Conservation (phyloP, 495 filamentous ascomycete species). For the Copromyces sp. region DNA sequence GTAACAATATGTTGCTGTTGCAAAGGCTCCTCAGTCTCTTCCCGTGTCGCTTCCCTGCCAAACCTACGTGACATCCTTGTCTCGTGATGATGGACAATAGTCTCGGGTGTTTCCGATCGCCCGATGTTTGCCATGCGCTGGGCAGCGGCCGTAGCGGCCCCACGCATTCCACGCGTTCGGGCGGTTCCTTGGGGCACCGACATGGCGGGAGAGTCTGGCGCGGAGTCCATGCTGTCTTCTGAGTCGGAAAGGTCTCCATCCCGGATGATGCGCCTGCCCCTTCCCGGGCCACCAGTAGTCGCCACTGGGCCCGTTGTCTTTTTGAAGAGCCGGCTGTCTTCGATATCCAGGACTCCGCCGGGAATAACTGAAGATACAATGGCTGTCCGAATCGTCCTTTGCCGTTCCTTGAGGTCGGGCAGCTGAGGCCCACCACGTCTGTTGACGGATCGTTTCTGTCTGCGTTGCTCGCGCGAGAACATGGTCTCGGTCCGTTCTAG, state of each 20-base stretch:
- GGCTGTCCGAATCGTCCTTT: constrained; percentile 79
- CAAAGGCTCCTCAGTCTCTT: constrained; percentile 60
- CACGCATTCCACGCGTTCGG: constrained; percentile 77
- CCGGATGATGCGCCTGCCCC: constrained; percentile 43
- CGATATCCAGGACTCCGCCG: constrained; percentile 66
- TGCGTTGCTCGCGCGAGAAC: constrained; percentile 81
- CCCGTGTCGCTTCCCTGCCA: constrained; percentile 46
- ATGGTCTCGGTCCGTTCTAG: constrained; percentile 85
- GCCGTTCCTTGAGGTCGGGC: constrained; percentile 90
- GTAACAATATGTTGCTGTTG: constrained; percentile 58
- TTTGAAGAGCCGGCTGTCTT: constrained; percentile 82
- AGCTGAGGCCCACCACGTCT: constrained; percentile 87
- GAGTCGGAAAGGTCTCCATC: constrained; percentile 78
- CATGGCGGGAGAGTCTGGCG: constrained; percentile 75
- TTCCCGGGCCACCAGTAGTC: constrained; percentile 44
- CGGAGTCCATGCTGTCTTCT: constrained; percentile 78
- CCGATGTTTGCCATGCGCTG: constrained; percentile 63
- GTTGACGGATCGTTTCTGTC: constrained; percentile 92
- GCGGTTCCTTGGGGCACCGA: constrained; percentile 67
- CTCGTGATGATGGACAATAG: constrained; percentile 60
- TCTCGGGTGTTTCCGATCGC: constrained; percentile 84
- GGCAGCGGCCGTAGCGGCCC: constrained; percentile 73
- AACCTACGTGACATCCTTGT: constrained; percentile 53
- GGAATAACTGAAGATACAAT: constrained; percentile 87
- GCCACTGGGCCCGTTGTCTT: constrained; percentile 27